Base-by-base conservation (phyloP, 2,329 filamentous ascomycete genomes). In the Colletotrichum tropicale region DNA sequence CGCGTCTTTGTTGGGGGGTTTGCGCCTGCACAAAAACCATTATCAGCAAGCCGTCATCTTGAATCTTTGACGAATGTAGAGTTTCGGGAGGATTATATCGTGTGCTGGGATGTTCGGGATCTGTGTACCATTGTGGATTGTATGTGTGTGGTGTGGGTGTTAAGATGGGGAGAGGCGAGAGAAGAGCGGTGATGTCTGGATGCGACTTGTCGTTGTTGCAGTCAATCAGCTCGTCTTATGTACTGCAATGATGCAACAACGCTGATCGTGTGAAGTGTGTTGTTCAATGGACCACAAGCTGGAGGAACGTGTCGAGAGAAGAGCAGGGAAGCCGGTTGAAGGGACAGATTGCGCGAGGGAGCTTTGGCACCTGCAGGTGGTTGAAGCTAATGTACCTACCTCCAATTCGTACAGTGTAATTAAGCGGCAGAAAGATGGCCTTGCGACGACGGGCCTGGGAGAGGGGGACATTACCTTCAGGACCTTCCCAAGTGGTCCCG, bases 1-100 rank as follows among this genome's bases (percentile, higher is more conserved):
- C 93, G 82, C 92, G 92, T 84, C 95, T 93, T 88, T 97, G 95
- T 85, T 95, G 91, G 80, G 93, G 94, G 79, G 95, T 97, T 93
- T 96, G 94, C 80, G 93, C 94, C 94, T 96, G 81, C 24, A 12
- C 18, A 60, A 28, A 18, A 24, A 5, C 16, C 32, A n/a, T n/a
- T 28, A 66, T 70, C 30, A 75, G 75, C 26, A 18, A 21, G 18
- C 8, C 8, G 15, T 4, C 13, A 61, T 56, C 55, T 24, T 26
- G 16, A 8, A 7, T 8, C n/a, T 28, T 15, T 24, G 62, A 26
- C 30, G 15, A 30, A 15, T 16, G 18, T 28, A 13, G 32, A 32
- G 36, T 15, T 34, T 38, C 30, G 16, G 15, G 32, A 34, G n/a
- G 7, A 55, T 26, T 24, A 18, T 34, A 64, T 38, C n/a, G 24